Evolutionary conservation across 2,329 filamentous ascomycete genomes (phyloP).

Genomic region (Colletotrichum orchidophilum): DNA sequence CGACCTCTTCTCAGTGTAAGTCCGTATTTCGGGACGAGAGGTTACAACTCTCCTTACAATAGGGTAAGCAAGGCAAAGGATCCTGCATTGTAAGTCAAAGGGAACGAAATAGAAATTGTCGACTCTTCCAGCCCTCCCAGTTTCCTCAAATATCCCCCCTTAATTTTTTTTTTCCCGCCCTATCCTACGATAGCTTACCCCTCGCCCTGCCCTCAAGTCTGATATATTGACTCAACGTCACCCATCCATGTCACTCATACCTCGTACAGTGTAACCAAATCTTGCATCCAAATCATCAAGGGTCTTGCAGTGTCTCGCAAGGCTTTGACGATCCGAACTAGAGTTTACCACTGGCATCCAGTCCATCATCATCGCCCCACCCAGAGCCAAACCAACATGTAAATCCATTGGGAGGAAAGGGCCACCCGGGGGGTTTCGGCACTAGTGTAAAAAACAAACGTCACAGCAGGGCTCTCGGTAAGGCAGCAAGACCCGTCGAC

Average conservation of each 20-base stretch:
- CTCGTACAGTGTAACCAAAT: neutral
- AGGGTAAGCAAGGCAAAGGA: neutral
- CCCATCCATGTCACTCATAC: neutral
- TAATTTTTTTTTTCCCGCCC: neutral
- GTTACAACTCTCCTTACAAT: neutral
- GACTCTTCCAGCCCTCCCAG: neutral
- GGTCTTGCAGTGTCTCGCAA: neutral
- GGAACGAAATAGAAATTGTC: neutral
- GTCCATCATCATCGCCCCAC: neutral
- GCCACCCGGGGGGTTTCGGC: too few species aligned
- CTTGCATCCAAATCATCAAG: neutral
- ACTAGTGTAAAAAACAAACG: neutral
- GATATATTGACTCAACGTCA: neutral
- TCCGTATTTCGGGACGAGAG: neutral
- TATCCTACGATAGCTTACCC: neutral
- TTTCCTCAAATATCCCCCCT: neutral
- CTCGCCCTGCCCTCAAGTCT: neutral
- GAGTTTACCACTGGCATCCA: neutral
- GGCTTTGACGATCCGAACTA: neutral
- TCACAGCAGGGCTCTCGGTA: neutral
- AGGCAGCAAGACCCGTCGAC: neutral
- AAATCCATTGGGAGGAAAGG: neutral
- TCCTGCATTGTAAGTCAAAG: neutral
- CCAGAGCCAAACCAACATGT: neutral
- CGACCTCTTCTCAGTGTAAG: neutral